Conservation (phyloP, 129 eudicot species). For the Scalesia atractyloides region DNA sequence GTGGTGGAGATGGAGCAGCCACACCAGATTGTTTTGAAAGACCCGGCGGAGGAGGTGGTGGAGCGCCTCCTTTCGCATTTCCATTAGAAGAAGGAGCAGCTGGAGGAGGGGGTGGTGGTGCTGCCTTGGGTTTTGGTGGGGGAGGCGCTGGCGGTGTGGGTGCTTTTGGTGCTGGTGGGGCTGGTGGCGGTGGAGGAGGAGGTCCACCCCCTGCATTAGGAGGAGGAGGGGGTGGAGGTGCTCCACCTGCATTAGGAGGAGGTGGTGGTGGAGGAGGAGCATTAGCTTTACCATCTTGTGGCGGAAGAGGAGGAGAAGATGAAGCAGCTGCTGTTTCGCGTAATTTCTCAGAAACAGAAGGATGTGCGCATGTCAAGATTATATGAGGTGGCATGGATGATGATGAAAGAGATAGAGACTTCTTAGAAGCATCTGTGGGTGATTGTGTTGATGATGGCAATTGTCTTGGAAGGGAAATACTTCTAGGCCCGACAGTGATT, state of each 20-base stretch:
- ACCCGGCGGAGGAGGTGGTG: conserved; percentile 36
- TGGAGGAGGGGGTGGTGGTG: conserved; percentile 35
- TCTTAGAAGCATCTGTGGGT: conserved; percentile 12
- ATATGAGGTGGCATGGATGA: conserved; percentile 33
- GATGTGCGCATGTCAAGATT: conserved; percentile 37
- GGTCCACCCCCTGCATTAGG: conserved; percentile 23
- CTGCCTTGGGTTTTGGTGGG: conserved; percentile 27
- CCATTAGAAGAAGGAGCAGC: conserved; percentile 25
- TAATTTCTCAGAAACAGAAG: conserved; percentile 27
- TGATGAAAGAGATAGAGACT: conserved; percentile 18
- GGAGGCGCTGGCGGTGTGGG: conserved; percentile 33
- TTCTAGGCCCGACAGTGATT: conserved; percentile 25
- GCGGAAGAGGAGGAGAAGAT: conserved; percentile 26
- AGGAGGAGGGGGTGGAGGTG: conserved; percentile 35
- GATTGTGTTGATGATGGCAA: conserved; percentile 26
- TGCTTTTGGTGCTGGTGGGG: conserved; percentile 26
- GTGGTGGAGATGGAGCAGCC: conserved; percentile 36
- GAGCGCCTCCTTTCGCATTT: conserved; percentile 27
- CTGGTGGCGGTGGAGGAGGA: conserved; percentile 42
- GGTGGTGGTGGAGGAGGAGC: conserved; percentile 36
- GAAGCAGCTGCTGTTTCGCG: conserved; percentile 13
- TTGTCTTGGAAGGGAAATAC: conserved; percentile 26
- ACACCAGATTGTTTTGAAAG: conserved; percentile 13
- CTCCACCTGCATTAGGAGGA: conserved; percentile 15
- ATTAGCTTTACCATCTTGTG: conserved; percentile 7